Conservation (phyloP, 176 grass and related monocot genomes). For the Elymus sibiricus region DNA sequence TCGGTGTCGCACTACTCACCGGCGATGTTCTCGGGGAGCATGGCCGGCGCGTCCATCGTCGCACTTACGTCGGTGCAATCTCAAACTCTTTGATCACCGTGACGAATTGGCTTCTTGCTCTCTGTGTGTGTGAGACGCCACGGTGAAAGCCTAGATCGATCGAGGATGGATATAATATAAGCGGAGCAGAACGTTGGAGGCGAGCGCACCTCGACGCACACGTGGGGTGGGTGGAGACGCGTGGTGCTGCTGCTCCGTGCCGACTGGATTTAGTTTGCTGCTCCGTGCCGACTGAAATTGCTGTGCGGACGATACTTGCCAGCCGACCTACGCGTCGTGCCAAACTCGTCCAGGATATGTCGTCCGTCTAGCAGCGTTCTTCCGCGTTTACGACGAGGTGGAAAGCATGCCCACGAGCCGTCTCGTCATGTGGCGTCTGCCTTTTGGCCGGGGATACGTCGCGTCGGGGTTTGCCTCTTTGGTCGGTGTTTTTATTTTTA, state of each 20-base stretch:
- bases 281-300: slow-evolving; percentile 19
- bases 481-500: not conserved
- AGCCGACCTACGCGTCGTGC: too few species aligned
- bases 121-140: not conserved
- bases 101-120: not conserved
- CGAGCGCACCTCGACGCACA: slow-evolving; percentile 46
- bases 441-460: not conserved
- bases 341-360: too few species aligned
- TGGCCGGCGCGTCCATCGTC: slow-evolving; percentile 43
- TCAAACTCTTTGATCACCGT: not conserved
- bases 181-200: not conserved
- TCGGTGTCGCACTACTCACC: not conserved
- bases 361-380: not conserved
- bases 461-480: not conserved
- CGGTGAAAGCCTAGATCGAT: not conserved
- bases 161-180: slow-evolving; percentile 7
- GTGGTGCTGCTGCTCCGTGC: slow-evolving; percentile 22
- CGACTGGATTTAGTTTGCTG: slow-evolving; percentile 11
- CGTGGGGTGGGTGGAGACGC: slow-evolving; percentile 39
- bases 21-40: slow-evolving; percentile 32
- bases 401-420: not conserved
- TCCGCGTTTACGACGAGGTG: not conserved
- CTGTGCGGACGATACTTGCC: too few species aligned
- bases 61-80: not conserved
- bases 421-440: not conserved